Evolutionary conservation across 2,329 filamentous ascomycete genomes (phyloP).

Genomic region (Verticillium nubilum): DNA sequence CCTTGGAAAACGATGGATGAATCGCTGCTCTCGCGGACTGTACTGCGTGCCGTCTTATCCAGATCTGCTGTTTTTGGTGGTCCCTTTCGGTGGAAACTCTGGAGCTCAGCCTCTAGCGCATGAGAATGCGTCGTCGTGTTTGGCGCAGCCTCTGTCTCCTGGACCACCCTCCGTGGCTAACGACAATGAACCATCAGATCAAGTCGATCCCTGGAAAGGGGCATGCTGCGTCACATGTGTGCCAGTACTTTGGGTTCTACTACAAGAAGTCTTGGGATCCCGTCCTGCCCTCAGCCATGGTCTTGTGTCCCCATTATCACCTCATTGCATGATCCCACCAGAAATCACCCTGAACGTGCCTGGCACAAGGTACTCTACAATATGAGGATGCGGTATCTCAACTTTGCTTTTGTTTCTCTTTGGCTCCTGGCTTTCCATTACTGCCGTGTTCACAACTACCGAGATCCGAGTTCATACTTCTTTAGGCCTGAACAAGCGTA

Average conservation of each 20-base stretch:
- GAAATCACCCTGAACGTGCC: background rate
- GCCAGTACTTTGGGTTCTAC: background rate
- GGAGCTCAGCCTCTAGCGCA: background rate
- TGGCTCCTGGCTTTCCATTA: background rate
- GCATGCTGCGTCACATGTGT: background rate
- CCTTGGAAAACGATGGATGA: background rate
- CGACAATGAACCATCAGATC: background rate
- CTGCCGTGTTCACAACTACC: background rate
- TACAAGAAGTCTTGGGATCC: background rate
- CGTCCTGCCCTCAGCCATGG: background rate
- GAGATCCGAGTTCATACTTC: background rate
- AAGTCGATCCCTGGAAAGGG: background rate
- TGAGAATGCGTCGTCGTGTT: background rate
- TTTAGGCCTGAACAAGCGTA: too few relatives aligned
- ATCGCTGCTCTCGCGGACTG: background rate
- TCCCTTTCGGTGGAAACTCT: background rate
- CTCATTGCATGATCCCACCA: background rate
- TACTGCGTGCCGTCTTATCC: background rate
- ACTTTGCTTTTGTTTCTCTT: background rate
- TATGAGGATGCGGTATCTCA: background rate
- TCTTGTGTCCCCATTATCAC: background rate
- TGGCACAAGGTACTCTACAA: background rate
- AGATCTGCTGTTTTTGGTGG: background rate
- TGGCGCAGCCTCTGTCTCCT: background rate
- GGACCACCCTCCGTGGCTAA: background rate